A percentile compares a stretch with the other conserved stretches of the same genome.
phyloP scores from a whole-genome alignment of 148 eudicot genomes.

The Vaccinium myrtillus region DNA sequence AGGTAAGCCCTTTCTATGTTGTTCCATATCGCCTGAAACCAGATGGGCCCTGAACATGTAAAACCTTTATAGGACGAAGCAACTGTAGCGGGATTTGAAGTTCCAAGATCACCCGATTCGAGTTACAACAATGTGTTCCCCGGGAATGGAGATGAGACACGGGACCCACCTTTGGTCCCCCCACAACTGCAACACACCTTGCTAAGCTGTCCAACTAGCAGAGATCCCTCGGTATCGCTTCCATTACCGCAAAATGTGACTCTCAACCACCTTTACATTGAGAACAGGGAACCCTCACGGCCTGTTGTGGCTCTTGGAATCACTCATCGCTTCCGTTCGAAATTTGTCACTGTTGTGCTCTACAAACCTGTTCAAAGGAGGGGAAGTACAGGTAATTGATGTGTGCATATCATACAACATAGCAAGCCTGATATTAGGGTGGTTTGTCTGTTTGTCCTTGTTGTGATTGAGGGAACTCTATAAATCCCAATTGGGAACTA shows the following conservation, averaged over 20 bases:
- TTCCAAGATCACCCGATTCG: constrained; percentile 73
- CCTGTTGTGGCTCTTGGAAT: constrained; percentile 88
- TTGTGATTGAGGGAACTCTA: constrained; percentile 13
- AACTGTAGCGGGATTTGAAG: constrained; percentile 85
- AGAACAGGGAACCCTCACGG: constrained; percentile 70
- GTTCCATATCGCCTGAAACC: not conserved
- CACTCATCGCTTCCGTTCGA: constrained; percentile 86
- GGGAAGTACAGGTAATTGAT: constrained; percentile 53
- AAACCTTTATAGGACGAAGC: constrained; percentile 43
- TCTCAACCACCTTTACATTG: constrained; percentile 91
- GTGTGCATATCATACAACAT: constrained; percentile 21
- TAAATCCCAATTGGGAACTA: not conserved
- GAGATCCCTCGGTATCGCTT: constrained; percentile 44
- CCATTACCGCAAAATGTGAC: constrained; percentile 72
- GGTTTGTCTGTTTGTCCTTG: constrained; percentile 10
- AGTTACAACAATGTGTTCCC: constrained; percentile 69
- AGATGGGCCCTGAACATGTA: constrained; percentile 1
- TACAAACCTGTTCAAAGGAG: constrained; percentile 88
- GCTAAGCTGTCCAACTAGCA: constrained; percentile 46
- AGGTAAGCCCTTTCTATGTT: constrained; percentile 22
- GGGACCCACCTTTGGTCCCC: constrained; percentile 79
- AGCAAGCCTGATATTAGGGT: not conserved
- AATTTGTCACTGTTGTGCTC: constrained; percentile 84
- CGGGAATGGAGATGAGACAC: constrained; percentile 65
- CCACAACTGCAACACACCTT: constrained; percentile 75